A percentile compares a stretch with the other conserved stretches of the same genome.
Evolutionary conservation across 768 basidiomycete genomes (phyloP).

Genomic region (Panaeolus cyanescens): DNA sequence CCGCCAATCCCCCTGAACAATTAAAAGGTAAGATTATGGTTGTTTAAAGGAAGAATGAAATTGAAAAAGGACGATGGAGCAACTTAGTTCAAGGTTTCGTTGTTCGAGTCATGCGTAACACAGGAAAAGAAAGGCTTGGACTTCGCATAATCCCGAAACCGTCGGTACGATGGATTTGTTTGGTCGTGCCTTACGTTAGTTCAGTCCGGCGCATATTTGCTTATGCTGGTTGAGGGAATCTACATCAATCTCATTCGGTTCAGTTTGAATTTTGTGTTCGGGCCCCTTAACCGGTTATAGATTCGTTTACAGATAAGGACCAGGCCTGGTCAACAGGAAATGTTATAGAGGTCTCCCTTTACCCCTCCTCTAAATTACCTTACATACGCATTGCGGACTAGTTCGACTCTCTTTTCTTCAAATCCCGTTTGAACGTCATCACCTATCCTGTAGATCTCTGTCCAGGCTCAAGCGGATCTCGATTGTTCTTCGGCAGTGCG

Average conservation of each 20-base stretch:
- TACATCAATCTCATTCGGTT: slow-evolving; percentile 23
- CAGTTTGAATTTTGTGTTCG: slow-evolving; percentile 19
- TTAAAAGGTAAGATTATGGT: not conserved
- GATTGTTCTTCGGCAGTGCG: slow-evolving; percentile 16
- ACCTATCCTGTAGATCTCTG: slow-evolving; percentile 4
- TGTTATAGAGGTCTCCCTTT: slow-evolving; percentile 17
- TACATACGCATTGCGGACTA: slow-evolving; percentile 2
- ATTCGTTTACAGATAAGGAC: slow-evolving; percentile 20
- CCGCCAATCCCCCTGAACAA: slow-evolving; percentile 19
- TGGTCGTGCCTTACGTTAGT: slow-evolving; percentile 23
- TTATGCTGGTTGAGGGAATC: slow-evolving; percentile 14
- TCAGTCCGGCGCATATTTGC: slow-evolving; percentile 12
- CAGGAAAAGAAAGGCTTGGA: not conserved
- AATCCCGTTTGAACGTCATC: not conserved
- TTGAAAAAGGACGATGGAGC: not conserved
- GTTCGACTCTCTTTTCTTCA: not conserved
- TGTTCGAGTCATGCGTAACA: slow-evolving; percentile 17
- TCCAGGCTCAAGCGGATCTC: slow-evolving; percentile 16
- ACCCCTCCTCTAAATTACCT: slow-evolving; percentile 18
- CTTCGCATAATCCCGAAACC: slow-evolving; percentile 22
- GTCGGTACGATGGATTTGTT: slow-evolving; percentile 19
- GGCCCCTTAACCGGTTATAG: slow-evolving; percentile 19
- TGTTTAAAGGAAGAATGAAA: not conserved
- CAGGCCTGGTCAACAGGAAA: slow-evolving; percentile 19
- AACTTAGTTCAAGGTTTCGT: slow-evolving; percentile 5